These are phyloP conservation scores for Cornus suecica DNA, from an alignment of 148 eudicot species.

Conservation along the genomic window DNA sequence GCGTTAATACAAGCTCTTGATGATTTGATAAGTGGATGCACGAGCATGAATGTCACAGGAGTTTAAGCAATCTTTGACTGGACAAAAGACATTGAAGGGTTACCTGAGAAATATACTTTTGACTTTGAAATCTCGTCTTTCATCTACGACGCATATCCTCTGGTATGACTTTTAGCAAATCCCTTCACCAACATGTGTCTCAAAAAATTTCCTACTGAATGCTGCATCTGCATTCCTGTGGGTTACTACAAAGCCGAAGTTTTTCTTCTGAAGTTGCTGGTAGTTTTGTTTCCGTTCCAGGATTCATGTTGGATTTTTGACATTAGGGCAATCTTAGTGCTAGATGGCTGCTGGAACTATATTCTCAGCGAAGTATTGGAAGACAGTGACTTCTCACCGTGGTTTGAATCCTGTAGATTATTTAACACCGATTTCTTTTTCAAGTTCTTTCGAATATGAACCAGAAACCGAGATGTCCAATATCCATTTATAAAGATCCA, in stretches of 20 bases:
- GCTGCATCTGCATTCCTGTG: not conserved
- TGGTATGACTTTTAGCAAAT: not conserved
- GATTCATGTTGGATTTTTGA: not conserved
- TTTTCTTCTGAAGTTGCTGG: not conserved
- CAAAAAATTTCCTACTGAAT: not conserved
- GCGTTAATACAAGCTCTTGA: constrained; percentile 70
- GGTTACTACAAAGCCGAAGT: not conserved
- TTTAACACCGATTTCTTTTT: not conserved
- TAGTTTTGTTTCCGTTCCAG: not conserved
- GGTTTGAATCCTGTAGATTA: not conserved
- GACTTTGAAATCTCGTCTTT: constrained; percentile 7
- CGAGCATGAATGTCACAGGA: not conserved
- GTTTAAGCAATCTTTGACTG: constrained; percentile 6
- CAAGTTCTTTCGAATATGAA: not conserved
- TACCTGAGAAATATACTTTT: not conserved
- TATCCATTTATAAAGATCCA: too few relatives aligned
- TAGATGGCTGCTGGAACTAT: not conserved
- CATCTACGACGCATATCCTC: not conserved
- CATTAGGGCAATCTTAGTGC: not conserved
- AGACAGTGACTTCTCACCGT: not conserved
- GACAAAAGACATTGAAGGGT: not conserved
- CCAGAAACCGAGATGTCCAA: not conserved
- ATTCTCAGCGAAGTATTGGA: not conserved
- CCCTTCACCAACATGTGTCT: not conserved
- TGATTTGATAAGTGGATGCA: constrained; percentile 36